A percentile compares a stretch with the other conserved stretches of the same genome.
Evolutionary conservation across 129 eudicot species (phyloP).

Genomic region (Flaveria trinervia): DNA sequence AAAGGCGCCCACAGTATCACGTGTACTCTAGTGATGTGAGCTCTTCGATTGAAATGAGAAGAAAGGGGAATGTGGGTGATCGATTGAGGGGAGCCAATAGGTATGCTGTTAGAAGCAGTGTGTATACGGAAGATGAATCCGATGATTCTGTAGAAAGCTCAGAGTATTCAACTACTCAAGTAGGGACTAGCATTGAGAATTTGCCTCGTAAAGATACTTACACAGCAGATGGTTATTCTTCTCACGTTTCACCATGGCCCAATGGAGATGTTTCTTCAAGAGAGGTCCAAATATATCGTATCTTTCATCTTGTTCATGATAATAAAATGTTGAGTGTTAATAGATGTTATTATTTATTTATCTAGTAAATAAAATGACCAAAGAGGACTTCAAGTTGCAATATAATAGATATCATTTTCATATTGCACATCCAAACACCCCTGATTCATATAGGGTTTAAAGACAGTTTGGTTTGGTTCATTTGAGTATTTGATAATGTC

Average conservation of each 20-base stretch:
- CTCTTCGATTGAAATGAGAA: constrained; percentile 61
- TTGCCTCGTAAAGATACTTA: constrained; percentile 37
- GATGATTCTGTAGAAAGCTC: constrained; percentile 72
- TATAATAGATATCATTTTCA: background rate
- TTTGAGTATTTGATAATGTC: background rate
- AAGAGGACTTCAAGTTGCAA: background rate
- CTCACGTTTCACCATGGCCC: background rate
- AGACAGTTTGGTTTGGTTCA: too few relatives aligned
- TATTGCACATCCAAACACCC: background rate
- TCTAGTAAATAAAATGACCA: background rate
- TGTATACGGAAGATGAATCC: constrained; percentile 65
- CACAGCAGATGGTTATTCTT: constrained; percentile 45
- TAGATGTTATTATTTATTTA: too few relatives aligned
- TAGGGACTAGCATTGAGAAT: constrained; percentile 47
- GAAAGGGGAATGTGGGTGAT: constrained; percentile 41
- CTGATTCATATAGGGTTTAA: too few relatives aligned
- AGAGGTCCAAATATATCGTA: constrained; percentile 23
- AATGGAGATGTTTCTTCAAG: constrained; percentile 19
- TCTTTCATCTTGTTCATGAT: constrained; percentile 6
- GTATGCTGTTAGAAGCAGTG: constrained; percentile 57
- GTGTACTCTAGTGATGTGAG: constrained; percentile 65
- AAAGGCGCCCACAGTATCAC: constrained; percentile 50
- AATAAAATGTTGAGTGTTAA: background rate
- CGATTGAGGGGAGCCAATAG: constrained; percentile 59
- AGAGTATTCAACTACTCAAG: constrained; percentile 66